Conservation (phyloP, 257 asterid genomes). For the Thymus quinquecostatus region DNA sequence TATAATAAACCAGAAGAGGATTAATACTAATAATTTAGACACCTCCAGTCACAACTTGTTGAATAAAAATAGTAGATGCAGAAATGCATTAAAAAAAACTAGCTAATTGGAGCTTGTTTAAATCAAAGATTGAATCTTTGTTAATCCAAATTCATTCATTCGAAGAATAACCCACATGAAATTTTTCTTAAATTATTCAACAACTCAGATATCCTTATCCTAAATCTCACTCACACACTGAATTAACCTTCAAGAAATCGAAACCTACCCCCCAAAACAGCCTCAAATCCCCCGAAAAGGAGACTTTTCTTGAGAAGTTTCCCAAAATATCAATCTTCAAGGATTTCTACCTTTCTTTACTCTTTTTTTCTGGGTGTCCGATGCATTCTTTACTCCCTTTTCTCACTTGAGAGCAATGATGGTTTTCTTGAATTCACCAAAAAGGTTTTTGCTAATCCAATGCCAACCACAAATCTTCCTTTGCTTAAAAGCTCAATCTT, state of each 20-base stretch:
- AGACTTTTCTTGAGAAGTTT: conserved; percentile 29
- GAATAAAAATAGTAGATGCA: conserved; percentile 37
- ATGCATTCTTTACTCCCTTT: conserved; percentile 14
- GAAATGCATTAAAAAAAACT: conserved; percentile 32
- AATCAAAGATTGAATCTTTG: conserved; percentile 42
- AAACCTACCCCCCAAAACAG: conserved; percentile 48
- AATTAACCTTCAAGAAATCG: conserved; percentile 28
- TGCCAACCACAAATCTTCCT: conserved; percentile 40
- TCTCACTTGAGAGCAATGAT: conserved; percentile 35
- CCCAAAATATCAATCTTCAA: conserved; percentile 36
- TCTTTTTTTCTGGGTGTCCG: background rate
- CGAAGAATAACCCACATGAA: conserved; percentile 54
- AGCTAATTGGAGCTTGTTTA: conserved; percentile 55
- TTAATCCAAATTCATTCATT: conserved; percentile 60
- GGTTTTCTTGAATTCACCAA: conserved; percentile 52
- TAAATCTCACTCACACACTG: conserved; percentile 22
- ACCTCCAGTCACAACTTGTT: conserved; percentile 54
- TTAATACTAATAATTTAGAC: conserved; percentile 32
- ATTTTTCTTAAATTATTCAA: conserved; percentile 49
- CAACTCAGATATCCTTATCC: conserved; percentile 41
- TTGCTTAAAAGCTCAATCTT: conserved; percentile 39
- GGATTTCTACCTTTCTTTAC: conserved; percentile 30
- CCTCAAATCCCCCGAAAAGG: conserved; percentile 32
- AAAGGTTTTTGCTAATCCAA: conserved; percentile 49
- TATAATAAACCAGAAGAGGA: conserved; percentile 42